Base-by-base conservation (phyloP, 2,329 filamentous ascomycete genomes). In the Ceratocystis smalleyi region DNA sequence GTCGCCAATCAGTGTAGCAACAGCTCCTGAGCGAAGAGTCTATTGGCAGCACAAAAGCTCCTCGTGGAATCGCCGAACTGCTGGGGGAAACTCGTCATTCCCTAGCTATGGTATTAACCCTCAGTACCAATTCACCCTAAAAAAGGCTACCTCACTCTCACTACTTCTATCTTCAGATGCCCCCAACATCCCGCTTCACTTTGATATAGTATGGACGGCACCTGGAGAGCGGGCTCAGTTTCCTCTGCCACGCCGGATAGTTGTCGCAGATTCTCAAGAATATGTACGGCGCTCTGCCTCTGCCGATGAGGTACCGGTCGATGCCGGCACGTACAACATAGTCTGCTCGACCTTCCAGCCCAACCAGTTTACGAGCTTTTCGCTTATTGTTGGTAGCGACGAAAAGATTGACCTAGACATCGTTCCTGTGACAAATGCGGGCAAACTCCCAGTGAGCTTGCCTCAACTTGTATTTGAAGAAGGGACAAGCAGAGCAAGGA, bases 301-400 rank as follows among this genome's bases (percentile, higher is more conserved):
- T 40, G 85, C 87, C 2, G 82, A 88, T 67, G 75, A 82, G 69
- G 73, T 70, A 70, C 68, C 76, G 22, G 75, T 96, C 19, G 83
- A 85, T 47, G 76, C 83, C 0, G 92, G 92, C 0, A 79, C 79
- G 0, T 99, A 97, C 73, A 96, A 89, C 0, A 80, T 96, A 64
- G 87, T 96, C 5, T 92, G 88, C 72, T 96, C 90, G 1, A 95
- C 92, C 0, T 97, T 95, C 72, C 90, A 95, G 68, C 81, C 86
- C 0, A 87, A 86, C 7, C 89, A 95, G 71, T 77, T 83, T 0
- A 88, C 87, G 2, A 79, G 80, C 60, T 97, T 95, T 71, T 83
- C 80, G 0, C 78, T 99, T 7, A 83, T 84, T 65, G 79, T 96
- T n/a, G 84, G 85, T 59, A 85, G 87, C 43, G 83, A 80, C 63